Base-by-base conservation (phyloP, 257 asterid genomes). In the Solanum clarkiae region DNA sequence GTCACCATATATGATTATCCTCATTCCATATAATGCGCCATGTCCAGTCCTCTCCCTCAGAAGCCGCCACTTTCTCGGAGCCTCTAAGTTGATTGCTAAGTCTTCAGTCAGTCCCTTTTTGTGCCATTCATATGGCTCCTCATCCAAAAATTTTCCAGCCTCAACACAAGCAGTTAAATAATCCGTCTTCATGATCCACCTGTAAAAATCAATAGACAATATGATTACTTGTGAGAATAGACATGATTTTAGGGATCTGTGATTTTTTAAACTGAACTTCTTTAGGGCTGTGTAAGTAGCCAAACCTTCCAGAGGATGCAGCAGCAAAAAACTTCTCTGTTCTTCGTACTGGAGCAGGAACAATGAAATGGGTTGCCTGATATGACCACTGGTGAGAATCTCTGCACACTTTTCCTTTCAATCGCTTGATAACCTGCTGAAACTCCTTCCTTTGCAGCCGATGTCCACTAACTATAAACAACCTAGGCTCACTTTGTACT, bases 251-350 rank as follows among this genome's bases (percentile, higher is more conserved):
- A 77, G 4, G 82, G 17, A 0, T 77, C 13, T n/a, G 44, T 14
- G 8, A 10, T 16, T 26, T 24, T 10, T 3, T 17, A 45, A 8
- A 56, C 62, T 18, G 62, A 59, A 59, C 66, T 59, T 59, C 82
- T 26, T 72, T 15, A 77, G 65, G 49, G 49, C 9, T 77, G 65
- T 77, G 45, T 14, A 77, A 16, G 26, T 53, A n/a, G 84, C 36
- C 86, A 84, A 90, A 95, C 99, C 98, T 93, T 92, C 99, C 99
- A 56, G 99, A 94, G 56, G 99, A 98, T 22, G 96, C 98, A 85
- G 98, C 98, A 42, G 98, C 99, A 44, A 97, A 97, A 74, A 97
- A 90, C 86, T 97, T 97, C 86, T 97, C 99, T 1, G 99, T 97
- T 92, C 99, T 89, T 86, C 92, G 89, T 17, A 95, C 55, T 16